These are phyloP conservation scores for Leccinum solheimii DNA, from an alignment of 1,284 basidiomycete species.

Conservation along the genomic window DNA sequence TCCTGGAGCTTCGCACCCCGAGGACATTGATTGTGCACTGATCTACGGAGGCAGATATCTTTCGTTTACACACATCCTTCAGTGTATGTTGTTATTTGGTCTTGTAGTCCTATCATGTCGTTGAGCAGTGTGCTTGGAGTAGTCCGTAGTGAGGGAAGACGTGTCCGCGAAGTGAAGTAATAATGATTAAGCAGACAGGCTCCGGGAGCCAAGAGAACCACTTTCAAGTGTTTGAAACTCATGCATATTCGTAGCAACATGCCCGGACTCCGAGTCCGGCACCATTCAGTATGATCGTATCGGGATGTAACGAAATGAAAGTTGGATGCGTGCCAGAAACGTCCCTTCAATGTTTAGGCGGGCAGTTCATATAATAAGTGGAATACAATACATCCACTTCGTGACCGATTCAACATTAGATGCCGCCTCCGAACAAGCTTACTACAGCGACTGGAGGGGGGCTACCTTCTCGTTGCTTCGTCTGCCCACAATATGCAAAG, in stretches of 20 bases:
- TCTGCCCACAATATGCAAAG: conserved; percentile 77
- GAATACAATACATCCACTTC: not conserved
- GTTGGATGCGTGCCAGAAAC: not conserved
- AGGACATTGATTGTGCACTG: conserved; percentile 26
- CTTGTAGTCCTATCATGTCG: too few relatives aligned
- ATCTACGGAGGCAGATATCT: not conserved
- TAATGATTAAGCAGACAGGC: not conserved
- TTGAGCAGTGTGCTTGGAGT: not conserved
- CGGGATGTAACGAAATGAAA: too few relatives aligned
- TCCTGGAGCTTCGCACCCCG: conserved; percentile 20
- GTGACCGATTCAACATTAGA: conserved; percentile 19
- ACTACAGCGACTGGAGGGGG: conserved; percentile 63
- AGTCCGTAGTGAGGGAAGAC: not conserved
- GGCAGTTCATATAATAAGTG: not conserved
- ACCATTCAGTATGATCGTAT: too few relatives aligned
- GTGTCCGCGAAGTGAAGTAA: not conserved
- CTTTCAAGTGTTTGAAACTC: too few relatives aligned
- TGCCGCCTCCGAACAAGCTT: conserved; percentile 65
- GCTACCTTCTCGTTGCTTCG: conserved; percentile 57
- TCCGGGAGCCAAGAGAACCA: not conserved
- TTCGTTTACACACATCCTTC: not conserved
- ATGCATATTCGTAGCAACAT: too few relatives aligned
- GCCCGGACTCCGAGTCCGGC: too few relatives aligned
- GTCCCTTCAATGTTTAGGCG: not conserved
- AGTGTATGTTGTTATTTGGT: not conserved